Conservation (phyloP, 768 basidiomycete species). For the Mycena maculata region DNA sequence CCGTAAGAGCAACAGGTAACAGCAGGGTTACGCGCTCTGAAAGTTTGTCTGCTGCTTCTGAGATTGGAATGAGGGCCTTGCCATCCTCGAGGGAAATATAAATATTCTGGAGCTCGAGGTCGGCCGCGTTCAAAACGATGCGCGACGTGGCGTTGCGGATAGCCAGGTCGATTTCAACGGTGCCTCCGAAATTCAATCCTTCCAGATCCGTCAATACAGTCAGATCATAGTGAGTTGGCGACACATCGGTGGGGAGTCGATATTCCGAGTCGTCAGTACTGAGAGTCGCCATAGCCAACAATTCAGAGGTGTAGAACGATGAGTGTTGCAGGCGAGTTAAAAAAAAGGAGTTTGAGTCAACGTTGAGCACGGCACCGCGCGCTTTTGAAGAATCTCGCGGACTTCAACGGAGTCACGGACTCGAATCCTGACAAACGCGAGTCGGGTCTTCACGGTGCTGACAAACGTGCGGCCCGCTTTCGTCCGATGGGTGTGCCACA, state of each 20-base stretch:
- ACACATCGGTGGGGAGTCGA: constrained; percentile 61
- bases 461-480: neutral
- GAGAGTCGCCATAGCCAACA: constrained; percentile 7
- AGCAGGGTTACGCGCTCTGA: constrained; percentile 22
- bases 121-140: constrained; percentile 22
- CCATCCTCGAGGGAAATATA: constrained; percentile 14
- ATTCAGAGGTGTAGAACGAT: no score
- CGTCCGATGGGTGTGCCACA: neutral
- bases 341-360: no score
- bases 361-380: no score
- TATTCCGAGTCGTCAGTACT: constrained; percentile 30
- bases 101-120: constrained; percentile 13
- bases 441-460: constrained; percentile 2
- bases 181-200: constrained; percentile 67
- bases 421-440: constrained; percentile 10
- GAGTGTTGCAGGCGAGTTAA: no score
- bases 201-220: constrained; percentile 71
- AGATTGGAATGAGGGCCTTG: constrained; percentile 8
- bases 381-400: neutral
- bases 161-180: constrained; percentile 53
- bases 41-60: constrained; percentile 17
- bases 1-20: constrained; percentile 7
- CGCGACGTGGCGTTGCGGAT: constrained; percentile 6
- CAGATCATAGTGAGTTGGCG: constrained; percentile 67
- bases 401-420: neutral